Conservation (phyloP, 495 filamentous ascomycete genomes). For the Hyaloscypha bicolor region DNA sequence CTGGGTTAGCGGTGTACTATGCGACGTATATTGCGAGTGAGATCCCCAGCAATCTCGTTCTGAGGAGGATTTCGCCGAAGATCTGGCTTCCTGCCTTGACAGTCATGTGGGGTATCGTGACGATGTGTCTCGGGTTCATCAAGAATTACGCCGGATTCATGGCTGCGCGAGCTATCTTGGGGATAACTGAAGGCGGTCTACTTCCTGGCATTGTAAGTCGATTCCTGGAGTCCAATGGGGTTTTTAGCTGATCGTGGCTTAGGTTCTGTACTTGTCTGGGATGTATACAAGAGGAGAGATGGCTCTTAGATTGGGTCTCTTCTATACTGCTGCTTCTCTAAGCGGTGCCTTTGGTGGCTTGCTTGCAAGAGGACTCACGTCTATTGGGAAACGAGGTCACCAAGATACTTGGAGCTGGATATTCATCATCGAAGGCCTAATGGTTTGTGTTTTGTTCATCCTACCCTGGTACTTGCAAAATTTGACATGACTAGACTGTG, state of each 20-base stretch:
- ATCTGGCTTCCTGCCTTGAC: conserved; percentile 61
- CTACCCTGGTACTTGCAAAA: not conserved
- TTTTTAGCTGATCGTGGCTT: conserved; percentile 12
- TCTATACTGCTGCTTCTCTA: conserved; percentile 59
- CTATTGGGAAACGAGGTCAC: conserved; percentile 53
- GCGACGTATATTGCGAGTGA: conserved; percentile 55
- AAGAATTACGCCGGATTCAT: conserved; percentile 78
- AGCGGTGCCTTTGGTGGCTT: conserved; percentile 64
- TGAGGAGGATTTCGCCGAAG: conserved; percentile 66
- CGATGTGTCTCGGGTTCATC: conserved; percentile 71
- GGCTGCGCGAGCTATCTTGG: conserved; percentile 83
- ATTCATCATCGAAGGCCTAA: conserved; percentile 66
- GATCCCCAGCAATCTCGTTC: conserved; percentile 65
- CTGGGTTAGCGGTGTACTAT: conserved; percentile 51
- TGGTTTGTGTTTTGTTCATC: conserved; percentile 38
- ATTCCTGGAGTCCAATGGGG: not conserved
- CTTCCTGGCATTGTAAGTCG: conserved; percentile 71
- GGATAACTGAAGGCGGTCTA: conserved; percentile 79
- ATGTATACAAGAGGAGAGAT: conserved; percentile 63
- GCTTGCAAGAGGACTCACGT: conserved; percentile 63
- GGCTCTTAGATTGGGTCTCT: conserved; percentile 58
- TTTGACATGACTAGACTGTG: conserved; percentile 39
- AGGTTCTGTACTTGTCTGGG: conserved; percentile 51
- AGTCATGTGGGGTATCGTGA: conserved; percentile 69
- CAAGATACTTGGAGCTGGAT: conserved; percentile 69